phyloP scores from a whole-genome alignment of 1,284 basidiomycete species.

The Ganoderma resinaceum region DNA sequence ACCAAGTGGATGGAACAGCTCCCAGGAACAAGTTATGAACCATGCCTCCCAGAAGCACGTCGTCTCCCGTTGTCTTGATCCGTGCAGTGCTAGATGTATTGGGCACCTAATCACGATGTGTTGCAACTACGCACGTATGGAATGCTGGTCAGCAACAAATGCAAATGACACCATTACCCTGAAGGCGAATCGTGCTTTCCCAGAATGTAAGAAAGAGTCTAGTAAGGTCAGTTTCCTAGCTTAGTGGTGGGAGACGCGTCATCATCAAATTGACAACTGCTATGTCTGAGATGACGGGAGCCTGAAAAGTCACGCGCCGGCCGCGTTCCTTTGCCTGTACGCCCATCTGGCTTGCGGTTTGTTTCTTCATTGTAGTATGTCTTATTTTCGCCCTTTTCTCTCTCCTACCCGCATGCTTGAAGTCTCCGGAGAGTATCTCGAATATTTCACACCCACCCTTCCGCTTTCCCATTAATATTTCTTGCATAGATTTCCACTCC shows the following conservation, averaged over 20 bases:
- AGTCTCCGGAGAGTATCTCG: too few relatives aligned
- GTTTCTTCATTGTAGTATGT: too few relatives aligned
- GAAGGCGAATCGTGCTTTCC: slow-evolving; percentile 57
- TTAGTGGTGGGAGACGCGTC: background rate
- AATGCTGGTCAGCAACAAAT: background rate
- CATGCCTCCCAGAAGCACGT: background rate
- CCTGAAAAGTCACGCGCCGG: too few relatives aligned
- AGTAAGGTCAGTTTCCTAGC: slow-evolving; percentile 39
- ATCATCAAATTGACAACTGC: background rate
- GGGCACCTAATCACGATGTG: background rate
- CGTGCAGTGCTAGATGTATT: background rate
- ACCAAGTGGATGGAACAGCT: slow-evolving; percentile 21
- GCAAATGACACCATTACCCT: slow-evolving; percentile 31
- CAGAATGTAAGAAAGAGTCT: slow-evolving; percentile 56
- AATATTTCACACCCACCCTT: too few relatives aligned
- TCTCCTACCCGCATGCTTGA: too few relatives aligned
- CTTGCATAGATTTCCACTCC: too few relatives aligned
- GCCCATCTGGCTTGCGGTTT: too few relatives aligned
- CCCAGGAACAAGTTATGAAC: slow-evolving; percentile 19
- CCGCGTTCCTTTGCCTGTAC: too few relatives aligned
- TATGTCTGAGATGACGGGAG: too few relatives aligned
- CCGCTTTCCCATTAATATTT: too few relatives aligned
- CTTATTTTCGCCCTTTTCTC: too few relatives aligned
- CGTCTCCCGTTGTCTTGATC: background rate
- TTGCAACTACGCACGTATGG: background rate